phyloP scores from a whole-genome alignment of 345 rosid genomes.

The Kernera saxatilis region DNA sequence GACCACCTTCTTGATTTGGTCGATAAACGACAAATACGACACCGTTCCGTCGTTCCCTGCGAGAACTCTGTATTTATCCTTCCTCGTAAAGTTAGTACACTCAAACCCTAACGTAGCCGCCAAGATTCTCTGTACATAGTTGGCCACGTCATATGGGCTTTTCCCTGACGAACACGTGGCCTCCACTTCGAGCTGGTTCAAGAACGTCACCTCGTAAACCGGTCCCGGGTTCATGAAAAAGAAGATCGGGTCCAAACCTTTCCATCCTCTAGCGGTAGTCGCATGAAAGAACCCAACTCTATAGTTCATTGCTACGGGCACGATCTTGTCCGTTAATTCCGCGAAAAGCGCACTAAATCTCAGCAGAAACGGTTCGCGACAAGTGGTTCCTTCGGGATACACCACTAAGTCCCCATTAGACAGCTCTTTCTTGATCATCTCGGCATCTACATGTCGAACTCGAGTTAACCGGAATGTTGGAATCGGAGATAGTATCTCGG shows the following conservation, averaged over 20 bases:
- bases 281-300: slow-evolving; percentile 94
- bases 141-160: slow-evolving; percentile 87
- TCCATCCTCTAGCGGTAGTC: slow-evolving; percentile 92
- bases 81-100: slow-evolving; percentile 88
- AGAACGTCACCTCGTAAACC: slow-evolving; percentile 81
- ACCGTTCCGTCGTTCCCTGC: slow-evolving; percentile 89
- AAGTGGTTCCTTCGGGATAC: slow-evolving; percentile 93
- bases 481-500: slow-evolving; percentile 82
- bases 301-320: slow-evolving; percentile 92
- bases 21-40: slow-evolving; percentile 45
- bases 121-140: slow-evolving; percentile 80
- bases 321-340: slow-evolving; percentile 72
- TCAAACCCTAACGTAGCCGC: slow-evolving; percentile 85
- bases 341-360: slow-evolving; percentile 89
- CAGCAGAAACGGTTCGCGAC: slow-evolving; percentile 80
- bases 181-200: slow-evolving; percentile 72
- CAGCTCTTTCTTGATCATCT: slow-evolving; percentile 52
- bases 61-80: slow-evolving; percentile 72
- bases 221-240: slow-evolving; percentile 97
- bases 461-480: slow-evolving; percentile 79
- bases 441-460: slow-evolving; percentile 57
- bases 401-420: slow-evolving; percentile 69
- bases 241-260: slow-evolving; percentile 80
- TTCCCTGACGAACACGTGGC: slow-evolving; percentile 90
- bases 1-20: slow-evolving; percentile 50